These are phyloP conservation scores for Nothophaeocryptopus gaeumannii DNA, from an alignment of 2,329 filamentous ascomycete genomes.

Conservation along the genomic window DNA sequence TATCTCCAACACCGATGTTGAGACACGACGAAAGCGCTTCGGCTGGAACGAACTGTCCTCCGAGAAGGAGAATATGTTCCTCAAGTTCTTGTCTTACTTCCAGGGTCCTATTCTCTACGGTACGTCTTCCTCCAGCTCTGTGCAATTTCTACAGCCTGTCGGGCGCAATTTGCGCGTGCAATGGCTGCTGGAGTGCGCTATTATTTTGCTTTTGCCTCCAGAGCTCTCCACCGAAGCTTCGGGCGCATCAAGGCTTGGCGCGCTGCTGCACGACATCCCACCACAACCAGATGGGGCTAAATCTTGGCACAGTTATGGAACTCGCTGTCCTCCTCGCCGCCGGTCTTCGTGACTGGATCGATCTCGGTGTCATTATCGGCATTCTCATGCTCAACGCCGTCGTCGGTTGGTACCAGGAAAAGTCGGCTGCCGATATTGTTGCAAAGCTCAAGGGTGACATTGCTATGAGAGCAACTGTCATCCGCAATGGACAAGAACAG, in stretches of 20 bases:
- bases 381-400: slow-evolving; percentile 72
- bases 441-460: slow-evolving; percentile 74
- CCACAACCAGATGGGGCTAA: slow-evolving; percentile 19
- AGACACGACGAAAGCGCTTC: slow-evolving; percentile 61
- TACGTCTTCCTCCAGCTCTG: slow-evolving; percentile 43
- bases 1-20: slow-evolving; percentile 59
- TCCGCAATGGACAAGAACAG: slow-evolving; percentile 65
- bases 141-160: slow-evolving; percentile 5
- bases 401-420: slow-evolving; percentile 79
- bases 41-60: slow-evolving; percentile 71
- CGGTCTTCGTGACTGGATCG: slow-evolving; percentile 73
- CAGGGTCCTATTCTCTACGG: slow-evolving; percentile 73
- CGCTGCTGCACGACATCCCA: slow-evolving; percentile 12
- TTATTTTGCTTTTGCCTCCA: slow-evolving; percentile 21
- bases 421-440: slow-evolving; percentile 75
- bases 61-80: slow-evolving; percentile 72
- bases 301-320: slow-evolving; percentile 63
- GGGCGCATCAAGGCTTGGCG: slow-evolving; percentile 27
- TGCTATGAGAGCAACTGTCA: slow-evolving; percentile 67
- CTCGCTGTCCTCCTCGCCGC: slow-evolving; percentile 69
- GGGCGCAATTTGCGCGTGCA: slow-evolving; percentile 19
- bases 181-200: slow-evolving; percentile 20
- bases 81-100: slow-evolving; percentile 75
- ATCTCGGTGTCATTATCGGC: slow-evolving; percentile 74
- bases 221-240: slow-evolving; percentile 25